phyloP scores from a whole-genome alignment of 345 rosid species.

The Excoecaria agallocha region DNA sequence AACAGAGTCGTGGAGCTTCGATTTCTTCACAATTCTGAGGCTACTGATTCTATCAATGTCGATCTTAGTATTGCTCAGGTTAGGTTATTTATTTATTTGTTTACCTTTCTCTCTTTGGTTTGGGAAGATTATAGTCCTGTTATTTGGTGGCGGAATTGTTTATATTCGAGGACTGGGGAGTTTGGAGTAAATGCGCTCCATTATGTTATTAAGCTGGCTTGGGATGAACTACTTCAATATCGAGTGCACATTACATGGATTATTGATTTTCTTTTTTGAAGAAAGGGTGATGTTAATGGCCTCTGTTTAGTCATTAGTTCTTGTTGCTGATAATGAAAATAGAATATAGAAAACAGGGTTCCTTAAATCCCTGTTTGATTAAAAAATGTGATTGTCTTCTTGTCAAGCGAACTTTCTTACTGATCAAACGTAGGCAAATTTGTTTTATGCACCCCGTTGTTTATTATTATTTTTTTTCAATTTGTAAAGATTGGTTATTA shows the following conservation, averaged over 20 bases:
- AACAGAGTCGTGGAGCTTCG: conserved; percentile 56
- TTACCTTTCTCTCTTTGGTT: neutral
- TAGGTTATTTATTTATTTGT: conserved; percentile 5
- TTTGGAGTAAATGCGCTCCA: neutral
- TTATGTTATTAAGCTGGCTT: neutral
- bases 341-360: neutral
- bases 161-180: too few species aligned
- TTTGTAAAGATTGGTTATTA: neutral
- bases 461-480: neutral
- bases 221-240: neutral
- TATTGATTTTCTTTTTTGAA: neutral
- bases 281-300: too few species aligned
- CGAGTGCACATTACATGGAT: neutral
- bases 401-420: neutral
- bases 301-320: too few species aligned
- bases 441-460: neutral
- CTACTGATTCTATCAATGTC: conserved; percentile 32
- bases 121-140: neutral
- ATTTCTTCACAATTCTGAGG: conserved; percentile 41
- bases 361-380: neutral
- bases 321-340: neutral
- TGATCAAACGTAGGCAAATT: neutral
- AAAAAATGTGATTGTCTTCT: neutral
- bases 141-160: conserved; percentile 9
- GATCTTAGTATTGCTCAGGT: conserved; percentile 59